These are phyloP conservation scores for Acanthamoeba triangularis DNA, from an alignment of 208 protist species.

Conservation along the genomic window DNA sequence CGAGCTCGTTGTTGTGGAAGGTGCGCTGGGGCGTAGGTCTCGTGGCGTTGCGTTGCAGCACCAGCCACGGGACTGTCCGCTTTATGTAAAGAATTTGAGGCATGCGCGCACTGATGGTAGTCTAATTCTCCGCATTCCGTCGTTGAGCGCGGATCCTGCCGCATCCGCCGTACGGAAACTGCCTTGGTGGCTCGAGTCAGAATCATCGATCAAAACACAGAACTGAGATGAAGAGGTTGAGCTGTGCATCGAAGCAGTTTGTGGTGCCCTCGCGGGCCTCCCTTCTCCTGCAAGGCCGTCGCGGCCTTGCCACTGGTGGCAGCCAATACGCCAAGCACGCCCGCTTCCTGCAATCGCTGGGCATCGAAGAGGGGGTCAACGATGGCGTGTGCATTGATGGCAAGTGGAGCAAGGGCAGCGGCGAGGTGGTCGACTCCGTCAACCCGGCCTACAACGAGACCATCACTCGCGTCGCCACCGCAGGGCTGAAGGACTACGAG, in stretches of 20 bases:
- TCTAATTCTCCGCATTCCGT: too few species aligned
- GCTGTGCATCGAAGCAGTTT: background rate
- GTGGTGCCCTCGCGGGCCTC: background rate
- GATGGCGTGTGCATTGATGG: constrained; percentile 41
- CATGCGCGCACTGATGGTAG: too few species aligned
- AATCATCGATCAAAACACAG: too few species aligned
- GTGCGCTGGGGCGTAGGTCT: too few species aligned
- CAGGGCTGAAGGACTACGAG: constrained; percentile 4
- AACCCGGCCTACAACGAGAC: constrained; percentile 20
- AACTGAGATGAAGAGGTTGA: background rate
- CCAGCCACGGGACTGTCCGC: too few species aligned
- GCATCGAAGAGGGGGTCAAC: constrained; percentile 28
- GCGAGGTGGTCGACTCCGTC: background rate
- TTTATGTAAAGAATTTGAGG: too few species aligned
- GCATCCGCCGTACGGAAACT: too few species aligned
- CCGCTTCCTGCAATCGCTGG: constrained; percentile 6
- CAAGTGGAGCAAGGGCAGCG: constrained; percentile 52
- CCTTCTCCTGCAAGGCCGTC: background rate
- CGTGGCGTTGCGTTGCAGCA: too few species aligned
- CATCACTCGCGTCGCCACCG: constrained; percentile 11
- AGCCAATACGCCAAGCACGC: constrained; percentile 54
- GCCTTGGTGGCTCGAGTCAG: too few species aligned
- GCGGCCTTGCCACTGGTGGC: background rate
- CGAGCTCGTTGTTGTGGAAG: too few species aligned
- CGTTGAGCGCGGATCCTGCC: too few species aligned